Conservation (phyloP, 2,329 filamentous ascomycete genomes). For the Xylaria arbuscula region DNA sequence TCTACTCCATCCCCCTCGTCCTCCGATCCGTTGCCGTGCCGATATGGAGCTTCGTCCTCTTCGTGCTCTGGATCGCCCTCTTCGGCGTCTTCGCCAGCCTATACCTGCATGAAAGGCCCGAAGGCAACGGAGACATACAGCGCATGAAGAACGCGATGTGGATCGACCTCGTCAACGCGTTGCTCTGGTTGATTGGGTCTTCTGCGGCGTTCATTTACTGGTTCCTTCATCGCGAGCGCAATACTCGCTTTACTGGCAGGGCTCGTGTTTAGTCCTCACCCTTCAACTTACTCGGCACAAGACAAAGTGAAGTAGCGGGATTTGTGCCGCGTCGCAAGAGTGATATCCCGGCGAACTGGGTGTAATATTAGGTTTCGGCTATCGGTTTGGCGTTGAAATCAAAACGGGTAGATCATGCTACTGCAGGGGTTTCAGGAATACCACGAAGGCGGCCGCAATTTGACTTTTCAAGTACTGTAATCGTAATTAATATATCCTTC, state of each 20-base stretch:
- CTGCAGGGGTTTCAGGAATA: not conserved
- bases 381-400: not conserved
- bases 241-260: conserved; percentile 68
- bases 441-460: not conserved
- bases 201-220: conserved; percentile 68
- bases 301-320: not conserved
- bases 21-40: conserved; percentile 66
- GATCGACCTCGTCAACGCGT: conserved; percentile 79
- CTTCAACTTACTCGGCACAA: conserved; percentile 39
- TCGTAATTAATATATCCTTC: conserved; percentile 20
- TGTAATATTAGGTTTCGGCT: not conserved
- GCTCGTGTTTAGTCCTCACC: conserved; percentile 57
- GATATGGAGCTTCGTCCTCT: conserved; percentile 76
- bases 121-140: conserved; percentile 71
- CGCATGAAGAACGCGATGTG: conserved; percentile 90
- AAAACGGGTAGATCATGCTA: conserved; percentile 12
- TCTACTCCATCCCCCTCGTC: conserved; percentile 74
- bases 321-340: not conserved
- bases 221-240: conserved; percentile 64
- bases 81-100: conserved; percentile 87
- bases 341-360: not conserved
- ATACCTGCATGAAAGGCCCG: conserved; percentile 76
- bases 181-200: conserved; percentile 78
- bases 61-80: conserved; percentile 81
- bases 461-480: not conserved